These are phyloP conservation scores for Cubamyces sp. DNA, from an alignment of 768 basidiomycete species.

Conservation along the genomic window DNA sequence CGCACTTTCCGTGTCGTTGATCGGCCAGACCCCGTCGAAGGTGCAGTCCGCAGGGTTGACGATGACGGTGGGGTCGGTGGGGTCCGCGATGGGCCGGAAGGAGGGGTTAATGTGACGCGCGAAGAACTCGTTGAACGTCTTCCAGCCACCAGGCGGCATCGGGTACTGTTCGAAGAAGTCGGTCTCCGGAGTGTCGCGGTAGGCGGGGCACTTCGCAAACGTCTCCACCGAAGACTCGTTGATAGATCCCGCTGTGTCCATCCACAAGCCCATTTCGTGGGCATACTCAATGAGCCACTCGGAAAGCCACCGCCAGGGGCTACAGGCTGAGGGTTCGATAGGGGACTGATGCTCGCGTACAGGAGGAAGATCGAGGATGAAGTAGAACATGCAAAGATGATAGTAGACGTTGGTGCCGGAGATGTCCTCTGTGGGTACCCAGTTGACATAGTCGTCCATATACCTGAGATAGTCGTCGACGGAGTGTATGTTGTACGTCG, in stretches of 20 bases:
- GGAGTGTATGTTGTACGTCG: constrained; percentile 18
- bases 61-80: constrained; percentile 13
- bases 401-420: constrained; percentile 16
- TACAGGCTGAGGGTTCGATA: constrained; percentile 11
- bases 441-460: constrained; percentile 15
- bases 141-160: constrained; percentile 11
- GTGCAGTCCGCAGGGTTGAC: constrained; percentile 22
- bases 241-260: constrained; percentile 24
- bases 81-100: constrained; percentile 15
- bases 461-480: constrained; percentile 26
- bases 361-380: constrained; percentile 24
- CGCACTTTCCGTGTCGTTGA: constrained; percentile 11
- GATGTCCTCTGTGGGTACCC: constrained; percentile 21
- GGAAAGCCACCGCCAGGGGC: constrained; percentile 22
- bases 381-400: constrained; percentile 29
- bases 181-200: constrained; percentile 21
- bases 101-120: constrained; percentile 21
- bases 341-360: constrained; percentile 12
- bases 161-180: constrained; percentile 8
- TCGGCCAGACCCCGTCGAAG: constrained; percentile 22
- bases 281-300: constrained; percentile 30
- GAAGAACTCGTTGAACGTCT: constrained; percentile 32
- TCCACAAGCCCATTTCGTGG: constrained; percentile 24
- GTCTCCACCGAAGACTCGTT: constrained; percentile 10
- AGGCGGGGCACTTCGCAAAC: constrained; percentile 17